Conservation (phyloP, 2,329 filamentous ascomycete species). For the Trichoderma breve region DNA sequence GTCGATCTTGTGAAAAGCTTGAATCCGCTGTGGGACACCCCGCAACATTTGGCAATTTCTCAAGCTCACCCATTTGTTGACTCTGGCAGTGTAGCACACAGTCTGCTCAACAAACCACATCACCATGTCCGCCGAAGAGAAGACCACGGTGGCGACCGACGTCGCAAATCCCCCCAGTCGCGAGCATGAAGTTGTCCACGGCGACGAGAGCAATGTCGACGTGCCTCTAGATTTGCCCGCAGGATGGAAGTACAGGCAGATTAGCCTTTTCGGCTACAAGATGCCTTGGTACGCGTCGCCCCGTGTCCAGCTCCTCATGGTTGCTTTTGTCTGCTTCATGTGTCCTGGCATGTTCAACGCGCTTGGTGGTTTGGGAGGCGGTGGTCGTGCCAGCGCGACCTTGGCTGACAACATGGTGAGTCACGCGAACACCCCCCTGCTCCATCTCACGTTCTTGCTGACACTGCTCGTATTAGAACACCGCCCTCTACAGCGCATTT, state of each 20-base stretch:
- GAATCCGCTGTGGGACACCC: background rate
- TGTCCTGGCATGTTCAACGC: constrained; percentile 75
- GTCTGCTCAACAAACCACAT: background rate
- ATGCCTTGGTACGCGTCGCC: constrained; percentile 68
- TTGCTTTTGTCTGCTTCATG: constrained; percentile 55
- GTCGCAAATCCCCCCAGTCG: background rate
- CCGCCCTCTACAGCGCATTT: constrained; percentile 69
- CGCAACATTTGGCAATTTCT: background rate
- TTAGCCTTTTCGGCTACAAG: constrained; percentile 39
- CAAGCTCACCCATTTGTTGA: background rate
- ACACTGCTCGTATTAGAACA: background rate
- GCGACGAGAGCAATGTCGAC: constrained; percentile 18
- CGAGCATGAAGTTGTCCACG: constrained; percentile 9
- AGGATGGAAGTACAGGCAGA: constrained; percentile 65
- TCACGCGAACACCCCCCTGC: background rate
- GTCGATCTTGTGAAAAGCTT: background rate
- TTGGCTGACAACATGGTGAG: constrained; percentile 61
- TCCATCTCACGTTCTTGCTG: background rate
- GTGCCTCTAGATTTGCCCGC: constrained; percentile 37
- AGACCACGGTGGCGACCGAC: background rate
- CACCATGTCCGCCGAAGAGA: constrained; percentile 32
- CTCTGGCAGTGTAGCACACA: background rate
- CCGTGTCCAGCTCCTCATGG: constrained; percentile 67
- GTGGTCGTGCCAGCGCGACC: constrained; percentile 51
- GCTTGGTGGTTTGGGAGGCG: constrained; percentile 63